A percentile compares a stretch with the other conserved stretches of the same genome.
Evolutionary conservation across 2,329 filamentous ascomycete species (phyloP).

Genomic region (Rhexocercosporidium sp.): DNA sequence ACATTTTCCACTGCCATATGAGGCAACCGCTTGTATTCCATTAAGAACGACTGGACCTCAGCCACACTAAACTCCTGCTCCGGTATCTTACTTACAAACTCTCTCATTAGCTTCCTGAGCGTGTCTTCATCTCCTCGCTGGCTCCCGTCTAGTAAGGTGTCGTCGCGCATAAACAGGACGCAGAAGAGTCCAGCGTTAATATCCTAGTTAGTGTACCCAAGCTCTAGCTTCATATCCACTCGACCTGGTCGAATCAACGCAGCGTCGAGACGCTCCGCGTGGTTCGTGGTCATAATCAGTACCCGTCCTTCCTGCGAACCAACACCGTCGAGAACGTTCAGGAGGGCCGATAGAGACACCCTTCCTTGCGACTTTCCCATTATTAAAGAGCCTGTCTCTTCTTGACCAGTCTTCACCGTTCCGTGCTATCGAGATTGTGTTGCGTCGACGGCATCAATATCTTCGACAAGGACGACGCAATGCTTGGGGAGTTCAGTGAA

Average conservation of each 20-base stretch:
- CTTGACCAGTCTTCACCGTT: constrained; percentile 28
- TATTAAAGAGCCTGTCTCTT: constrained; percentile 20
- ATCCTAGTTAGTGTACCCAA: constrained; percentile 56
- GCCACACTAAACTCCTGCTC: constrained; percentile 19
- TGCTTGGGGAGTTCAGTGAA: constrained; percentile 23
- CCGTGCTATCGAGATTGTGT: constrained; percentile 39
- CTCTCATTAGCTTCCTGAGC: constrained; percentile 13
- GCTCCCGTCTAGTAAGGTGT: constrained; percentile 4
- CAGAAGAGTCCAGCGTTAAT: constrained; percentile 40
- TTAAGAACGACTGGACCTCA: constrained; percentile 20
- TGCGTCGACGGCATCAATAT: constrained; percentile 49
- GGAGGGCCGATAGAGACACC: constrained; percentile 63
- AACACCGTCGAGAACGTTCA: constrained; percentile 72
- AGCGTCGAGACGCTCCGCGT: constrained; percentile 81
- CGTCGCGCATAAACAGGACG: constrained; percentile 33
- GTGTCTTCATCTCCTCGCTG: constrained; percentile 14
- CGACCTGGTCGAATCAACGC: constrained; percentile 87
- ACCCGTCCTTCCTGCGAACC: constrained; percentile 51
- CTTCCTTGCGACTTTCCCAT: constrained; percentile 7
- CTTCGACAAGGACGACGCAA: constrained; percentile 59
- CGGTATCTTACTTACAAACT: constrained; percentile 22
- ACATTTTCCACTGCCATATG: neutral
- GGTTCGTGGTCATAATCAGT: constrained; percentile 65
- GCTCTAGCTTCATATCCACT: constrained; percentile 93
- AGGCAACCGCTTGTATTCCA: constrained; percentile 18